A percentile compares a stretch with the other conserved stretches of the same genome.
phyloP scores from a whole-genome alignment of 768 basidiomycete genomes.

The Auricularia cornea region DNA sequence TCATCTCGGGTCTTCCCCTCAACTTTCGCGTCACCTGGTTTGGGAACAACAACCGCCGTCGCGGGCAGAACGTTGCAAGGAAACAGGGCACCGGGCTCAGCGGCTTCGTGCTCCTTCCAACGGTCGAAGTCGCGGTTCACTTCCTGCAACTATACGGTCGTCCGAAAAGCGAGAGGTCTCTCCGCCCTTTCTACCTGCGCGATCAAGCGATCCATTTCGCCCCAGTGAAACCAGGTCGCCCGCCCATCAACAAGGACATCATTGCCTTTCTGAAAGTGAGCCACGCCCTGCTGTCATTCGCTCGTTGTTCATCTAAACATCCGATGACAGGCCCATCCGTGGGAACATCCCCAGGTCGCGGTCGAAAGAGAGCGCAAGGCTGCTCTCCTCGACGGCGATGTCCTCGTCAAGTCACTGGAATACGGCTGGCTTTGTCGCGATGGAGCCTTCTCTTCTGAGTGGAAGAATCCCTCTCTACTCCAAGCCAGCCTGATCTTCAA shows the following conservation, averaged over 20 bases:
- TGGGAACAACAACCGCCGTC: neutral
- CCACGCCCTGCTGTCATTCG: neutral
- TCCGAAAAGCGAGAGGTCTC: neutral
- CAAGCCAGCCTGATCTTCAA: neutral
- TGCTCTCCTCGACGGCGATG: neutral
- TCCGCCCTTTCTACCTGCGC: neutral
- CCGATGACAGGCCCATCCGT: neutral
- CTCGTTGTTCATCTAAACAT: neutral
- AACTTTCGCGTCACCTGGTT: neutral
- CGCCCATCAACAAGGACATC: neutral
- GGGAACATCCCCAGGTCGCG: neutral
- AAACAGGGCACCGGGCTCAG: neutral
- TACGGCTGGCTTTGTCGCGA: slow-evolving; percentile 61
- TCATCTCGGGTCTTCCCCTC: neutral
- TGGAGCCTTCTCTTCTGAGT: slow-evolving; percentile 48
- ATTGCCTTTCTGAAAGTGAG: neutral
- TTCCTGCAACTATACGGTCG: neutral
- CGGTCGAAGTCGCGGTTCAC: neutral
- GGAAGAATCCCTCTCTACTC: slow-evolving; percentile 19
- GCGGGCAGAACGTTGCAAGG: neutral
- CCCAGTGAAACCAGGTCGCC: neutral
- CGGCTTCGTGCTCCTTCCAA: neutral
- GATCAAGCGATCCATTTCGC: neutral
- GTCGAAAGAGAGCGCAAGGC: neutral
- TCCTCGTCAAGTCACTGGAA: slow-evolving; percentile 36